phyloP scores from a whole-genome alignment of 1,139 yeast genomes.

The Yamadazyma sp. region DNA sequence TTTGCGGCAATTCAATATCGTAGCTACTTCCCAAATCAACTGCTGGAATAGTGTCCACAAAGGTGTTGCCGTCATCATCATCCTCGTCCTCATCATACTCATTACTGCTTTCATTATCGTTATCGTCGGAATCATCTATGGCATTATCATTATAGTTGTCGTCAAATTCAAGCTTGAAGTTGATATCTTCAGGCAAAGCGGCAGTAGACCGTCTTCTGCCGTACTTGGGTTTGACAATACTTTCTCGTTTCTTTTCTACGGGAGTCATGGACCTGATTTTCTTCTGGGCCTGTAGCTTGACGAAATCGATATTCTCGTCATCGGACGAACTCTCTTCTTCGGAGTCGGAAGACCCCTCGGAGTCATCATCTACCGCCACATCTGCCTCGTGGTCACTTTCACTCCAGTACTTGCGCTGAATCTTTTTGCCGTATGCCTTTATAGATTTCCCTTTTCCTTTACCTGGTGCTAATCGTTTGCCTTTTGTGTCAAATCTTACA shows the following conservation, averaged over 20 bases:
- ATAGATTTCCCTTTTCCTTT: conserved; percentile 13
- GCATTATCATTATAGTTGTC: conserved; percentile 24
- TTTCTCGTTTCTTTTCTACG: conserved; percentile 8
- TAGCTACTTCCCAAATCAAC: conserved; percentile 10
- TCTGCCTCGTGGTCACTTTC: conserved; percentile 12
- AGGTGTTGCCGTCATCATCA: conserved; percentile 27
- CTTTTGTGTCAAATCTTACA: conserved; percentile 4
- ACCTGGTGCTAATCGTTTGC: conserved; percentile 13
- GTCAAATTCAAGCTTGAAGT: conserved; percentile 59
- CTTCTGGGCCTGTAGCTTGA: conserved; percentile 64
- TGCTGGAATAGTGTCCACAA: conserved; percentile 15
- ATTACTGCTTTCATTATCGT: conserved; percentile 9
- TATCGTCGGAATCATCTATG: conserved; percentile 19
- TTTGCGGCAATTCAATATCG: not conserved
- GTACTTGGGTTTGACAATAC: conserved; percentile 25
- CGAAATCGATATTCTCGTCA: conserved; percentile 72
- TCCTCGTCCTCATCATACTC: conserved; percentile 35
- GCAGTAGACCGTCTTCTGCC: conserved; percentile 43
- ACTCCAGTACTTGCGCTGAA: conserved; percentile 5
- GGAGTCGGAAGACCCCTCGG: conserved; percentile 24
- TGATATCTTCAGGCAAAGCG: conserved; percentile 49
- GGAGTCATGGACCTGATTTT: conserved; percentile 56
- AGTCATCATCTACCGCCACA: conserved; percentile 27
- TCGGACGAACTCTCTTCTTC: conserved; percentile 44
- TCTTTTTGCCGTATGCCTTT: conserved; percentile 12